phyloP scores from a whole-genome alignment of 2,329 filamentous ascomycete genomes.

The Diplodia seriata region DNA sequence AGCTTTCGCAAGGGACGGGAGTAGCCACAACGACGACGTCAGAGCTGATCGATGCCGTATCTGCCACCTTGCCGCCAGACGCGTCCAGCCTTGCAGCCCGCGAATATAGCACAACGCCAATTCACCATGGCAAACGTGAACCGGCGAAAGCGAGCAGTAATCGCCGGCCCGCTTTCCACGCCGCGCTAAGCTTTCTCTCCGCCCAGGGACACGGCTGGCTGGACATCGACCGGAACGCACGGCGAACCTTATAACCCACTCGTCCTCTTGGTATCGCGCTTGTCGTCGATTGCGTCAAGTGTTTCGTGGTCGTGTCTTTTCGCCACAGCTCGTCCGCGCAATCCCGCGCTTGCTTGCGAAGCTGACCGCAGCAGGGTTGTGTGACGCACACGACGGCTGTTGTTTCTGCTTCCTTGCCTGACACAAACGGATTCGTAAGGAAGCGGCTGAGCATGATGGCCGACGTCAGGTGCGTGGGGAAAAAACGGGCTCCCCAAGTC shows the following conservation, averaged over 20 bases:
- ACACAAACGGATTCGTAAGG: not conserved
- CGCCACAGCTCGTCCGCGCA: slow-evolving; percentile 14
- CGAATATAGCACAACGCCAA: slow-evolving; percentile 18
- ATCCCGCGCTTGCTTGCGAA: slow-evolving; percentile 10
- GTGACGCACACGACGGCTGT: slow-evolving; percentile 14
- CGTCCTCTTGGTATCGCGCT: not conserved
- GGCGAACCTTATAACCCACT: not conserved
- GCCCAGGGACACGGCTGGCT: not conserved
- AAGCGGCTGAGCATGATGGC: not conserved
- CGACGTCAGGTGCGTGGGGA: not conserved
- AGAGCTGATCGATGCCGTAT: not conserved
- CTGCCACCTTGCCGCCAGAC: no score
- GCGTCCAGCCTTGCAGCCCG: not conserved
- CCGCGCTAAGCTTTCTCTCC: not conserved
- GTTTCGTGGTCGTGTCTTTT: not conserved
- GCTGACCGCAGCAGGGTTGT: slow-evolving; percentile 25
- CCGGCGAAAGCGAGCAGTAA: not conserved
- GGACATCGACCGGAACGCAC: not conserved
- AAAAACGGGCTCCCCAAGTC: not conserved
- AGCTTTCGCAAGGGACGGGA: not conserved
- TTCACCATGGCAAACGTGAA: not conserved
- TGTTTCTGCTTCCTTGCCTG: not conserved
- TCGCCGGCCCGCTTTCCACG: not conserved
- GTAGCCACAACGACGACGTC: slow-evolving; percentile 8
- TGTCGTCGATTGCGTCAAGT: not conserved